Evolutionary conservation across 208 protist genomes (phyloP).

Genomic region (Crithidia acanthocephali): DNA sequence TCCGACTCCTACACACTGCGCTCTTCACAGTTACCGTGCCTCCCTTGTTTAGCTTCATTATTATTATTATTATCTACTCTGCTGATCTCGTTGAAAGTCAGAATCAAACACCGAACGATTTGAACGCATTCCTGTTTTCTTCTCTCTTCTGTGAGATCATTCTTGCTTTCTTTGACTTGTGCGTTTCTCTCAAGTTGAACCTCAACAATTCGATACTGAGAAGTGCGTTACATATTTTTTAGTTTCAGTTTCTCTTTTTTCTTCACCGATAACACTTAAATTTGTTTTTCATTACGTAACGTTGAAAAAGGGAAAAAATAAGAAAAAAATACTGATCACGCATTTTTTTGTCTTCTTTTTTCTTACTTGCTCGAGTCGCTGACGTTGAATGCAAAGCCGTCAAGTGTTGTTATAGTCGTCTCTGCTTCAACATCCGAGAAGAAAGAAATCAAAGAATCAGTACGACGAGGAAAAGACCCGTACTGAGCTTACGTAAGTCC

Average conservation of each 20-base stretch:
- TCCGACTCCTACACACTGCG: not conserved
- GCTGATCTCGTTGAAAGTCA: not conserved
- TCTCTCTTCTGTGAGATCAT: constrained; percentile 1
- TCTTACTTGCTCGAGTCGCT: not conserved
- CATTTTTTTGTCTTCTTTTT: not conserved
- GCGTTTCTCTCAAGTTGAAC: not conserved
- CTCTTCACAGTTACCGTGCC: not conserved
- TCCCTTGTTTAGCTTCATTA: not conserved
- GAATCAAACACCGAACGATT: not conserved
- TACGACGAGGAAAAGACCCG: not conserved
- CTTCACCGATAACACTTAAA: not conserved
- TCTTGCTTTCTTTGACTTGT: constrained; percentile 4
- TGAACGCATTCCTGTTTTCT: not conserved
- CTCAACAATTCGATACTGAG: not conserved
- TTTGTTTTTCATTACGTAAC: too few relatives aligned
- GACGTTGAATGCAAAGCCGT: not conserved
- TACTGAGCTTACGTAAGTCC: not conserved
- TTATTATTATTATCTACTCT: not conserved
- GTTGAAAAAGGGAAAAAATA: not conserved
- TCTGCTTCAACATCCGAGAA: constrained; percentile 14
- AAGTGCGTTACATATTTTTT: not conserved
- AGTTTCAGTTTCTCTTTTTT: not conserved
- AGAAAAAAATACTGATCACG: not conserved
- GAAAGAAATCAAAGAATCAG: constrained; percentile 6
- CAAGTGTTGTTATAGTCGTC: not conserved